These are phyloP conservation scores for Rachicladosporium sp. DNA, from an alignment of 2,329 filamentous ascomycete species.

Conservation along the genomic window DNA sequence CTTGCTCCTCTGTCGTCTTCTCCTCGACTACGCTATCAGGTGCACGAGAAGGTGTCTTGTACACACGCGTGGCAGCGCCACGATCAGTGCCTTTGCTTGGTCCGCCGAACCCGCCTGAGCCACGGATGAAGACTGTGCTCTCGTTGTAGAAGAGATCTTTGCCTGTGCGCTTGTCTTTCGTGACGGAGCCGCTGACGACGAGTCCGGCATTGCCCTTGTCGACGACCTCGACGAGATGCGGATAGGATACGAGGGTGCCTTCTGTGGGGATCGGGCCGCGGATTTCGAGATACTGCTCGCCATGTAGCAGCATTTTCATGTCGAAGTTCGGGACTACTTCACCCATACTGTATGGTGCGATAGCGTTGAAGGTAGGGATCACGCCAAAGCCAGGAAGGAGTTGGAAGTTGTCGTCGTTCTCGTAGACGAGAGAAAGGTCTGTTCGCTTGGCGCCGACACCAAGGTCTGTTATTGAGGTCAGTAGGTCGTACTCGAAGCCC, in stretches of 20 bases:
- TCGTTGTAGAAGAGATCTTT: constrained; percentile 97
- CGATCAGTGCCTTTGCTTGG: constrained; percentile 64
- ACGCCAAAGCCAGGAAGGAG: constrained; percentile 91
- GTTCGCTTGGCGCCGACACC: constrained; percentile 84
- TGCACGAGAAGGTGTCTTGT: constrained; percentile 62
- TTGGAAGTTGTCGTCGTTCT: constrained; percentile 86
- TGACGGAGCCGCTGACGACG: constrained; percentile 67
- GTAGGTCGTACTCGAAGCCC: not conserved
- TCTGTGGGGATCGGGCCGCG: constrained; percentile 81
- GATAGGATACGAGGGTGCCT: constrained; percentile 61
- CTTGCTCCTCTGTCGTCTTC: constrained; percentile 79
- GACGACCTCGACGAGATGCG: constrained; percentile 79
- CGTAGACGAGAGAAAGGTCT: constrained; percentile 78
- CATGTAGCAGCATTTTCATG: constrained; percentile 97
- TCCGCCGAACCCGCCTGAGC: constrained; percentile 81
- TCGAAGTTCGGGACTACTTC: constrained; percentile 90
- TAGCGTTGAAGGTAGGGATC: constrained; percentile 80
- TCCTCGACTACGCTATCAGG: constrained; percentile 78
- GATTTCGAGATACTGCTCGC: constrained; percentile 95
- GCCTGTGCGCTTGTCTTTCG: constrained; percentile 70
- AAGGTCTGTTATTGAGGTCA: constrained; percentile 41
- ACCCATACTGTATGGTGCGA: constrained; percentile 65
- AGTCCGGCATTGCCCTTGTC: constrained; percentile 90
- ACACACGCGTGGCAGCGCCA: constrained; percentile 65
- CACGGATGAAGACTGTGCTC: constrained; percentile 80